A percentile compares a stretch with the other conserved stretches of the same genome.
phyloP scores from a whole-genome alignment of 352 stramenopile species.

The Pythium diclinum region DNA sequence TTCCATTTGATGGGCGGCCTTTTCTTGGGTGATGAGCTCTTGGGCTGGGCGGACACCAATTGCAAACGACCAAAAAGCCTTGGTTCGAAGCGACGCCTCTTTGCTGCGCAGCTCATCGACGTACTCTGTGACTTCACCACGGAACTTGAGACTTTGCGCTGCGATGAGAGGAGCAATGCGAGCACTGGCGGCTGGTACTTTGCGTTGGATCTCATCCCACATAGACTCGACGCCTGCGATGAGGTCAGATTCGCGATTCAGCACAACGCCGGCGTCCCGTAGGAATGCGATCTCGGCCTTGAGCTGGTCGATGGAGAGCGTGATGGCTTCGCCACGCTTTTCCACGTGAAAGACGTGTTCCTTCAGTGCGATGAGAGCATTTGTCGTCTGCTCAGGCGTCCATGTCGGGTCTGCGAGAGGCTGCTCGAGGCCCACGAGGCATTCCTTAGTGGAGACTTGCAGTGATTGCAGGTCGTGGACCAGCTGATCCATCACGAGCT shows the following conservation, averaged over 20 bases:
- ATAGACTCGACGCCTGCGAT: constrained; percentile 46
- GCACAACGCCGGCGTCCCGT: constrained; percentile 47
- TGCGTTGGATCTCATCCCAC: constrained; percentile 63
- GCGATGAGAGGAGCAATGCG: constrained; percentile 66
- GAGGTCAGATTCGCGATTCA: constrained; percentile 58
- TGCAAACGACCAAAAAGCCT: constrained; percentile 62
- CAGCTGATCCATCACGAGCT: constrained; percentile 72
- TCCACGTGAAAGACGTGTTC: constrained; percentile 79
- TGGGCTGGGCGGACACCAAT: constrained; percentile 42
- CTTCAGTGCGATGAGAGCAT: constrained; percentile 67
- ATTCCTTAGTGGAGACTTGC: constrained; percentile 62
- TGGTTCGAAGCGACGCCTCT: constrained; percentile 45
- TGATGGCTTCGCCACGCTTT: constrained; percentile 64
- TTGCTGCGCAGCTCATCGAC: constrained; percentile 68
- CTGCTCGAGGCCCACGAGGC: constrained; percentile 66
- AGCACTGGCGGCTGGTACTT: constrained; percentile 58
- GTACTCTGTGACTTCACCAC: constrained; percentile 81
- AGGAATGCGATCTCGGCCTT: constrained; percentile 66
- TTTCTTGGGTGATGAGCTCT: constrained; percentile 43
- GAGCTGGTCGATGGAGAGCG: constrained; percentile 61
- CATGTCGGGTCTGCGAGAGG: constrained; percentile 54
- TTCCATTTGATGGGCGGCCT: constrained; percentile 36
- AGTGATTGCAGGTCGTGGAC: constrained; percentile 61
- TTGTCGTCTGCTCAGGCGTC: constrained; percentile 58
- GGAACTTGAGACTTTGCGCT: constrained; percentile 60